Evolutionary conservation across 2,329 filamentous ascomycete species (phyloP).

Genomic region (Nigrograna mackinnonii): DNA sequence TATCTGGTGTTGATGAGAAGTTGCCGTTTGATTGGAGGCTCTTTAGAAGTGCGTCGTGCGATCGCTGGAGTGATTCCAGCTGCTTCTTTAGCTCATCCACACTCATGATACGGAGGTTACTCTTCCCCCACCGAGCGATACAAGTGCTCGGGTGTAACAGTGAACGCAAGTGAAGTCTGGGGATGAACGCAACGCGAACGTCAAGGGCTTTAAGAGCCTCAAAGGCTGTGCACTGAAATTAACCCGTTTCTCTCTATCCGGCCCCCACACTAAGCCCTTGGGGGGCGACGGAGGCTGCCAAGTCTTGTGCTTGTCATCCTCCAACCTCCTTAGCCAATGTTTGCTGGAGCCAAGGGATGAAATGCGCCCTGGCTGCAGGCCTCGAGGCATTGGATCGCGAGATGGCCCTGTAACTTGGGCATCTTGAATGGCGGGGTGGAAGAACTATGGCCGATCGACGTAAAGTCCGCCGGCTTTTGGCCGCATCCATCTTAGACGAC

Average conservation of each 20-base stretch:
- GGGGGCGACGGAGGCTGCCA: background rate
- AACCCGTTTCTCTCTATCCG: background rate
- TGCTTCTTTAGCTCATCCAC: slow-evolving; percentile 36
- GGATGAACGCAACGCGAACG: too few relatives aligned
- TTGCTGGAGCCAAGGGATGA: background rate
- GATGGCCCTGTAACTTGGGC: too few relatives aligned
- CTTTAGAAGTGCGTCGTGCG: slow-evolving; percentile 33
- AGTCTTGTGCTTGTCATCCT: background rate
- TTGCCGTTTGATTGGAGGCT: slow-evolving; percentile 30
- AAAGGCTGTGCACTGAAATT: too few relatives aligned
- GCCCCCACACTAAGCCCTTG: slow-evolving; percentile 1
- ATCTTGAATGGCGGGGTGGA: too few relatives aligned
- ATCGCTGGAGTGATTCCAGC: slow-evolving; percentile 34
- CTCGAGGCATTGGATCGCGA: too few relatives aligned
- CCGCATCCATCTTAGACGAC: too few relatives aligned
- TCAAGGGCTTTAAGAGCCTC: too few relatives aligned
- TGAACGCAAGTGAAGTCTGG: too few relatives aligned
- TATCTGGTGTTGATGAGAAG: slow-evolving; percentile 22
- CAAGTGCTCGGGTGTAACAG: too few relatives aligned
- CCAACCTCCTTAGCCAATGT: background rate
- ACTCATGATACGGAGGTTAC: slow-evolving; percentile 10
- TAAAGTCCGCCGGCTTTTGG: too few relatives aligned
- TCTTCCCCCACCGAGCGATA: too few relatives aligned
- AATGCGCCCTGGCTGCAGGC: background rate
- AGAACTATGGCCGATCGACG: too few relatives aligned